These are phyloP conservation scores for Aspergillus sclerotiicarbonarius DNA, from an alignment of 495 filamentous ascomycete genomes.

Conservation along the genomic window DNA sequence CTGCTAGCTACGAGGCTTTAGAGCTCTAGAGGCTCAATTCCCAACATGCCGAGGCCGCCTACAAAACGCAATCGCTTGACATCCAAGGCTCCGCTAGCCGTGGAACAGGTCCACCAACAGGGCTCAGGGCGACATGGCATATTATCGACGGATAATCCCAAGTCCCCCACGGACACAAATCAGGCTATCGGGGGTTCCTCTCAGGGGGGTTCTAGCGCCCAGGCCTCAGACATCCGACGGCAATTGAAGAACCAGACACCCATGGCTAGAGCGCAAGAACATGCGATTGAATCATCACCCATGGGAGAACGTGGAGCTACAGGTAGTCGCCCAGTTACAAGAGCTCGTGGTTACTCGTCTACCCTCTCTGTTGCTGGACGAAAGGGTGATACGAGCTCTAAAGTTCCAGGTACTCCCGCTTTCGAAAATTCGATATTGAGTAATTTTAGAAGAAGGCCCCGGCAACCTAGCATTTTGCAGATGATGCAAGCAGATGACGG, in stretches of 20 bases:
- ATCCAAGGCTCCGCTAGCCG: slow-evolving; percentile 14
- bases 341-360: slow-evolving; percentile 49
- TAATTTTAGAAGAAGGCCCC: slow-evolving; percentile 63
- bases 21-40: background rate
- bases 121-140: background rate
- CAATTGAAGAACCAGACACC: slow-evolving; percentile 37
- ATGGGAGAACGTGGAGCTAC: slow-evolving; percentile 33
- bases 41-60: slow-evolving; percentile 43
- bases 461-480: slow-evolving; percentile 67
- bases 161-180: slow-evolving; percentile 4
- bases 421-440: slow-evolving; percentile 54
- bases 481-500: slow-evolving; percentile 57
- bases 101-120: slow-evolving; percentile 7
- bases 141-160: slow-evolving; percentile 6
- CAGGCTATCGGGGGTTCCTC: slow-evolving; percentile 8
- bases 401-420: slow-evolving; percentile 49
- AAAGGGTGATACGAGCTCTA: slow-evolving; percentile 40
- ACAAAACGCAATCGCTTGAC: slow-evolving; percentile 36
- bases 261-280: slow-evolving; percentile 30
- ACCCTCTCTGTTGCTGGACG: slow-evolving; percentile 43
- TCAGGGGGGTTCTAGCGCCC: slow-evolving; percentile 4
- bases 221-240: slow-evolving; percentile 23
- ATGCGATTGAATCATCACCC: slow-evolving; percentile 44
- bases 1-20: background rate
- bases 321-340: slow-evolving; percentile 41